Conservation (phyloP, 1,284 basidiomycete species). For the Cryptococcus sp. region DNA sequence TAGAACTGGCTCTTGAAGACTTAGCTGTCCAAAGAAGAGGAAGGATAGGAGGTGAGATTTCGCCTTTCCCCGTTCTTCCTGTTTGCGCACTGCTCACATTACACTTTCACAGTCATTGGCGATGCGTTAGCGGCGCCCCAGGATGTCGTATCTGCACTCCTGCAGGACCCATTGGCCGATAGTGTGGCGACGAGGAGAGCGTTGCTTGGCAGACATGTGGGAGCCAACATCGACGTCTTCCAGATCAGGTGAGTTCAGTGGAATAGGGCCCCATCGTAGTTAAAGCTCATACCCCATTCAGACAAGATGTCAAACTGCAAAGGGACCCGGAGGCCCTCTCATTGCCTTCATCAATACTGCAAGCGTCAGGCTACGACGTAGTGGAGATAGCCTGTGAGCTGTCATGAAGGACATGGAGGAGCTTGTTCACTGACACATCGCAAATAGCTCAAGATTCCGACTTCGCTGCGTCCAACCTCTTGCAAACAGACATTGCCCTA, state of each 20-base stretch:
- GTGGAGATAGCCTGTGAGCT: slow-evolving; percentile 33
- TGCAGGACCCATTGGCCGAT: slow-evolving; percentile 44
- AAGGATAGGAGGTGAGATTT: slow-evolving; percentile 38
- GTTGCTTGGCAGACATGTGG: slow-evolving; percentile 25
- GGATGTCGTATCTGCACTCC: slow-evolving; percentile 45
- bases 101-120: slow-evolving; percentile 37
- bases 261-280: background rate
- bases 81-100: background rate
- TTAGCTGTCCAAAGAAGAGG: slow-evolving; percentile 16
- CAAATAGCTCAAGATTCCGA: slow-evolving; percentile 7
- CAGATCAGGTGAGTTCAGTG: slow-evolving; percentile 16
- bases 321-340: slow-evolving; percentile 21
- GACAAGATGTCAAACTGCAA: slow-evolving; percentile 7
- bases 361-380: slow-evolving; percentile 30
- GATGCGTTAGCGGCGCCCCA: slow-evolving; percentile 33
- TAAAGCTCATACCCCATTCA: background rate
- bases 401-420: background rate
- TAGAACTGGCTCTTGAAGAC: slow-evolving; percentile 24
- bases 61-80: too few species aligned
- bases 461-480: slow-evolving; percentile 10
- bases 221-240: slow-evolving; percentile 16
- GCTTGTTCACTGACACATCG: background rate
- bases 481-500: slow-evolving; percentile 38
- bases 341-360: slow-evolving; percentile 38
- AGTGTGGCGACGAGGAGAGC: slow-evolving; percentile 26